Evolutionary conservation across 208 protist genomes (phyloP).

Genomic region (Crithidia fasciculata): DNA sequence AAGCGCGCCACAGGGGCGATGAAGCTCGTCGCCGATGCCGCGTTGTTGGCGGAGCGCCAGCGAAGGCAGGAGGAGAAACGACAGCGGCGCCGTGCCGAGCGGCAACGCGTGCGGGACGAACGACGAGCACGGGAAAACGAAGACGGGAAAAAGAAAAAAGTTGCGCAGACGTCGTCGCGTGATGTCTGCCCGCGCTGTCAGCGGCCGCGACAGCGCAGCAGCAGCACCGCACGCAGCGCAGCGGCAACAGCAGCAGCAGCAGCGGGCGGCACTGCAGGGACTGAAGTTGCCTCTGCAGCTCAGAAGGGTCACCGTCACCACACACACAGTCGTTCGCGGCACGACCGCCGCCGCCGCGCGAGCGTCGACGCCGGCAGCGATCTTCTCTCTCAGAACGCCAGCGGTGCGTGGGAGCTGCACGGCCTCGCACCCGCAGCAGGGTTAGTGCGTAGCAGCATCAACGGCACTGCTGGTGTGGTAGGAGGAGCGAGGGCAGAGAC

Average conservation of each 20-base stretch:
- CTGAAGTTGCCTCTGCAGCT: too few relatives aligned
- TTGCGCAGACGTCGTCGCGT: too few relatives aligned
- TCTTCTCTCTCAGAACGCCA: conserved; percentile 7
- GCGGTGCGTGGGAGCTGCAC: conserved; percentile 8
- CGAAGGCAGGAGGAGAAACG: conserved; percentile 9
- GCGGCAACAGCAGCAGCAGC: too few relatives aligned
- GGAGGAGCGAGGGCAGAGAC: neutral
- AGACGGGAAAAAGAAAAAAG: neutral
- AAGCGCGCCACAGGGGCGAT: conserved; percentile 32
- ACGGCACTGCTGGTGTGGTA: too few relatives aligned
- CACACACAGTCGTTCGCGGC: neutral
- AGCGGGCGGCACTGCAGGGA: too few relatives aligned
- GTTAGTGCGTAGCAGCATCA: neutral
- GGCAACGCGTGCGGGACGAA: neutral
- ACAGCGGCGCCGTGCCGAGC: neutral
- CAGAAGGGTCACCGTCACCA: neutral
- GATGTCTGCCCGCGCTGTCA: neutral
- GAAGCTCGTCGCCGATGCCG: conserved; percentile 40
- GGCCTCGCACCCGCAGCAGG: neutral
- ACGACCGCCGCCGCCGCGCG: neutral
- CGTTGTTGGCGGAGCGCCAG: conserved; percentile 29
- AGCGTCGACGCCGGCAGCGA: conserved; percentile 9
- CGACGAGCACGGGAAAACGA: neutral
- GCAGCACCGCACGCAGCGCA: too few relatives aligned
- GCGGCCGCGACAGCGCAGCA: neutral